Percentiles rank a stretch among this genome's conserved stretches.
Evolutionary conservation across 192 early-diverging fungal species (phyloP).

Genomic region (Podila clonocystis): DNA sequence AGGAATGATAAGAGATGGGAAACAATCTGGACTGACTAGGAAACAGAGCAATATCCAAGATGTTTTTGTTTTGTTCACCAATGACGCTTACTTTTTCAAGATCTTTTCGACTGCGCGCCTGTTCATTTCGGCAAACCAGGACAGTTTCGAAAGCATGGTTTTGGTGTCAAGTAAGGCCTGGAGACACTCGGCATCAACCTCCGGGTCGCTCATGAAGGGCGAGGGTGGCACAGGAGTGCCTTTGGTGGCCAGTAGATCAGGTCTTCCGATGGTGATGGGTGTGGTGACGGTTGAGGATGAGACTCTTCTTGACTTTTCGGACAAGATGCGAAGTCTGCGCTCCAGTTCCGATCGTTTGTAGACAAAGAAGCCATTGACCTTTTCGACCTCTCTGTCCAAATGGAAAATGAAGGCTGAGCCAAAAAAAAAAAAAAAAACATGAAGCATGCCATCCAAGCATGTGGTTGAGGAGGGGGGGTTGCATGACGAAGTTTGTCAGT

Average conservation of each 20-base stretch:
- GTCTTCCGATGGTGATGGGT: background rate
- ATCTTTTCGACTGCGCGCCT: slow-evolving; percentile 62
- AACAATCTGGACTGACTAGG: background rate
- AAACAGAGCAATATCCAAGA: background rate
- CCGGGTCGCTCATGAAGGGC: slow-evolving; percentile 47
- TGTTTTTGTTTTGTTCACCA: too few relatives aligned
- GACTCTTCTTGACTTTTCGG: slow-evolving; percentile 58
- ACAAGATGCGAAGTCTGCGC: slow-evolving; percentile 68
- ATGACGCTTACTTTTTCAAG: slow-evolving; percentile 63
- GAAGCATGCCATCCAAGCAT: slow-evolving; percentile 32
- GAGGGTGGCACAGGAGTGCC: slow-evolving; percentile 6
- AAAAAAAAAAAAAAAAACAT: slow-evolving; percentile 52
- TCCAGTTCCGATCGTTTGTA: slow-evolving; percentile 83
- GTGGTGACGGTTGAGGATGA: background rate
- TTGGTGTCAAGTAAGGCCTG: slow-evolving; percentile 58
- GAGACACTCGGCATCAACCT: slow-evolving; percentile 54
- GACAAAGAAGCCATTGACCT: slow-evolving; percentile 82
- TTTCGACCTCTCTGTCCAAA: slow-evolving; percentile 87
- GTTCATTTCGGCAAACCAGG: slow-evolving; percentile 64
- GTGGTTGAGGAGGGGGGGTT: slow-evolving; percentile 3
- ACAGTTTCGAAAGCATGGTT: slow-evolving; percentile 55
- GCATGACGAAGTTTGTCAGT: background rate
- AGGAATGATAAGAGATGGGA: too few relatives aligned
- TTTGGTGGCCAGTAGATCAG: background rate
- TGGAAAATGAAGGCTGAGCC: slow-evolving; percentile 80